A percentile compares a stretch with the other conserved stretches of the same genome.
Evolutionary conservation across 2,329 filamentous ascomycete genomes (phyloP).

Genomic region (Colletotrichum sublineola): DNA sequence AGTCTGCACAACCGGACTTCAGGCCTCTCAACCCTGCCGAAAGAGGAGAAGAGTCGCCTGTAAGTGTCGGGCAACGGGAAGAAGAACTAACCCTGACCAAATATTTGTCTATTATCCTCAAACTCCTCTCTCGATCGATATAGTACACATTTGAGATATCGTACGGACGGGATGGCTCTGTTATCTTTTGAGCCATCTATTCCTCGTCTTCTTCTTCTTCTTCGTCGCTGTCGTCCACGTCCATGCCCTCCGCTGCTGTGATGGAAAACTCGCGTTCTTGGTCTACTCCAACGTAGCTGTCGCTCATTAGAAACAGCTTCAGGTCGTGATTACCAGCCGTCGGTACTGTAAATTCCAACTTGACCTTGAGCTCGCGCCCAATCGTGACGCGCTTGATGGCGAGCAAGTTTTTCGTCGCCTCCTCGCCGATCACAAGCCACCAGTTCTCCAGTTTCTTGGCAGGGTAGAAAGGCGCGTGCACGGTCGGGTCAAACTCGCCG

Average conservation of each 20-base stretch:
- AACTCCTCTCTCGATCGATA: slow-evolving; percentile 37
- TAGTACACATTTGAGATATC: slow-evolving; percentile 39
- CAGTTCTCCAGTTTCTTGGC: slow-evolving; percentile 94
- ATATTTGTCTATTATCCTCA: slow-evolving; percentile 36
- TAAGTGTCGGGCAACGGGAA: neutral
- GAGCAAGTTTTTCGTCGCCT: slow-evolving; percentile 86
- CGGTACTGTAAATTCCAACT: slow-evolving; percentile 90
- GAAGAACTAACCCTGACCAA: slow-evolving; percentile 24
- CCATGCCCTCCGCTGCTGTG: slow-evolving; percentile 90
- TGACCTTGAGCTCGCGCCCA: slow-evolving; percentile 80
- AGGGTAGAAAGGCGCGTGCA: slow-evolving; percentile 96
- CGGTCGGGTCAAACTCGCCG: slow-evolving; percentile 78
- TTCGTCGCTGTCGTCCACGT: slow-evolving; percentile 90
- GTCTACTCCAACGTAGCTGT: slow-evolving; percentile 96
- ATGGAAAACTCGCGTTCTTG: slow-evolving; percentile 93
- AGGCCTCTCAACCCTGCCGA: slow-evolving; percentile 48
- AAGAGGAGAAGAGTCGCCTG: slow-evolving; percentile 43
- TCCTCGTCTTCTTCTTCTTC: slow-evolving; percentile 79
- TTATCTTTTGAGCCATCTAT: slow-evolving; percentile 29
- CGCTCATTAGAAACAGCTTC: slow-evolving; percentile 95
- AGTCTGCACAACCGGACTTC: slow-evolving; percentile 50
- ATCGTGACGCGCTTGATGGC: slow-evolving; percentile 97
- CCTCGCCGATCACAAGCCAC: slow-evolving; percentile 97
- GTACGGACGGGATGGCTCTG: slow-evolving; percentile 31
- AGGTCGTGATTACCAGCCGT: slow-evolving; percentile 86